phyloP scores from a whole-genome alignment of 305 asterid genomes.

The Ajuga reptans region DNA sequence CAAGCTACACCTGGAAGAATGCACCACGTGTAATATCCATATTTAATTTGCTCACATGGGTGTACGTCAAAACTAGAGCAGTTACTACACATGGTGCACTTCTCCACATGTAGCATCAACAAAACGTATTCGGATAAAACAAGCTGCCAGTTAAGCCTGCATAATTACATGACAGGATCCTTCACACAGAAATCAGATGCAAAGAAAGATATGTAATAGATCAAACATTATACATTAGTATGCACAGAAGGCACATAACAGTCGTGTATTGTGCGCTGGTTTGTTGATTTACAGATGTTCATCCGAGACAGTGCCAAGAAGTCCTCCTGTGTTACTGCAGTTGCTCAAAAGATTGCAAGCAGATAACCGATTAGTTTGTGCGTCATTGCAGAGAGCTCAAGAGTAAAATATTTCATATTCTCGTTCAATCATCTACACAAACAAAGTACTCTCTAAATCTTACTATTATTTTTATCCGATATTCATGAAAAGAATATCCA shows the following conservation, averaged over 20 bases:
- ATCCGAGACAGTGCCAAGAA: neutral
- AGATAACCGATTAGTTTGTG: neutral
- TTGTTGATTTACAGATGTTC: neutral
- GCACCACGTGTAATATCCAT: too few relatives aligned
- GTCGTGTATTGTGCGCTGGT: neutral
- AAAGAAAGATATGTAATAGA: neutral
- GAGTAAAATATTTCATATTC: too few relatives aligned
- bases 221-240: conserved; percentile 15
- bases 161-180: neutral
- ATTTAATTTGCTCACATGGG: too few relatives aligned
- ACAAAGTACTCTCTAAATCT: too few relatives aligned
- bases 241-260: conserved; percentile 7
- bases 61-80: too few relatives aligned
- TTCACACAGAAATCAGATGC: conserved; percentile 1
- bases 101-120: too few relatives aligned
- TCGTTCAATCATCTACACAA: neutral
- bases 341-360: conserved; percentile 5
- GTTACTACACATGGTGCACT: too few relatives aligned
- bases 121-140: too few relatives aligned
- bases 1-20: too few relatives aligned
- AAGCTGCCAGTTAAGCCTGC: neutral
- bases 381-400: neutral
- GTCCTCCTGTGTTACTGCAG: conserved; percentile 25
- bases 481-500: neutral
- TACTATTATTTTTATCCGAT: neutral